Evolutionary conservation across 805 yeast species (phyloP).

Genomic region (Suhomyces canberraensis): DNA sequence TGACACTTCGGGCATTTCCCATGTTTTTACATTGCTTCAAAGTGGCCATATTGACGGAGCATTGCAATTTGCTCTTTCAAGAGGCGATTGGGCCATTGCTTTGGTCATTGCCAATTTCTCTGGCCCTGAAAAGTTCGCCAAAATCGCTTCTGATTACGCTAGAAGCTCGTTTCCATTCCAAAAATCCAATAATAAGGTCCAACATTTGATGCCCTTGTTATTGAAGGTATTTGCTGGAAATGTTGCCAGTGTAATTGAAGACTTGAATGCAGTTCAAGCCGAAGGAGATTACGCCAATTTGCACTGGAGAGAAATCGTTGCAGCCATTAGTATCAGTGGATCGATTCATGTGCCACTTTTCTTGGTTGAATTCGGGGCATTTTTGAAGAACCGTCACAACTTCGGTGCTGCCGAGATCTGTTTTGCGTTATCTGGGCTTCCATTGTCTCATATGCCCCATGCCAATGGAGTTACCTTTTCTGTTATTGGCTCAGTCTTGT

Average conservation of each 20-base stretch:
- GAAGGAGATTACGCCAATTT: conserved; percentile 48
- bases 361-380: conserved; percentile 49
- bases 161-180: conserved; percentile 43
- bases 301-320: conserved; percentile 51
- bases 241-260: conserved; percentile 49
- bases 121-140: conserved; percentile 59
- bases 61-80: conserved; percentile 54
- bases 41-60: conserved; percentile 69
- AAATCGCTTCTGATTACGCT: conserved; percentile 56
- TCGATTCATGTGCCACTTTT: conserved; percentile 33
- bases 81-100: conserved; percentile 76
- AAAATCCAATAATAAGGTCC: conserved; percentile 37
- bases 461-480: conserved; percentile 32
- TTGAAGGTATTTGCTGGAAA: conserved; percentile 67
- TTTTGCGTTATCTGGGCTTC: conserved; percentile 45
- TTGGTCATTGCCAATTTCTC: conserved; percentile 64
- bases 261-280: conserved; percentile 38
- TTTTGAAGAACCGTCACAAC: conserved; percentile 32
- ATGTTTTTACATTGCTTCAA: conserved; percentile 41
- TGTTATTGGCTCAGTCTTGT: conserved; percentile 41
- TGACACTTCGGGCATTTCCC: conserved; percentile 35
- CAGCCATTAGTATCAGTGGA: conserved; percentile 36
- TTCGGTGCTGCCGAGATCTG: conserved; percentile 42
- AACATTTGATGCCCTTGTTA: conserved; percentile 49
- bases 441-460: conserved; percentile 28